Conservation (phyloP, 2,329 filamentous ascomycete genomes). For the Corinectria fuckeliana region DNA sequence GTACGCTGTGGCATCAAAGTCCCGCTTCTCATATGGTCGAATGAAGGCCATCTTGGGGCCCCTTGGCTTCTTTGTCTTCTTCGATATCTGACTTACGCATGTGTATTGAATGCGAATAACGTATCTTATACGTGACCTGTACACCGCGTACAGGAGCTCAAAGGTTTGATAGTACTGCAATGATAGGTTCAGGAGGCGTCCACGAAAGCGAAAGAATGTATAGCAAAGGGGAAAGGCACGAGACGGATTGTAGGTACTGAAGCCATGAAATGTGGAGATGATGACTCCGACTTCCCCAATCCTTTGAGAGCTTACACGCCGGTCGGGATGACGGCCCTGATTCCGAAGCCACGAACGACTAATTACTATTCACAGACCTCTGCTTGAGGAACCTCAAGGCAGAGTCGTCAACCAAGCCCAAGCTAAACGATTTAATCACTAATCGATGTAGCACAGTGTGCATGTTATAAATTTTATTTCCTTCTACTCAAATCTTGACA, state of each 20-base stretch:
- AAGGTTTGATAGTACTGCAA: not conserved
- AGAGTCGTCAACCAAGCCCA: not conserved
- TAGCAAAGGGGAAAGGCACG: too few species aligned
- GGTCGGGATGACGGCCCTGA: not conserved
- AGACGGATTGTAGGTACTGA: too few species aligned
- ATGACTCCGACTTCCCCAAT: not conserved
- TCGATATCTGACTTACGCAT: too few species aligned
- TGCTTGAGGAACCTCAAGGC: not conserved
- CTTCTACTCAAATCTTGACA: slow-evolving; percentile 23
- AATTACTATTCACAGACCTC: not conserved
- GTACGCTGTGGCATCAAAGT: slow-evolving; percentile 49
- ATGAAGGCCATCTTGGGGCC: slow-evolving; percentile 52
- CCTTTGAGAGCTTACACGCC: not conserved
- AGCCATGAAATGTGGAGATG: not conserved
- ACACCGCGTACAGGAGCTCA: too few species aligned
- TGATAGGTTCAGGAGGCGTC: not conserved
- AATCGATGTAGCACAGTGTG: not conserved
- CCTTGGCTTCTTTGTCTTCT: not conserved
- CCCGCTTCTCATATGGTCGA: slow-evolving; percentile 46
- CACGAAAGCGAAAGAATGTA: not conserved
- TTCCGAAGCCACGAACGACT: not conserved
- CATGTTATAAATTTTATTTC: not conserved
- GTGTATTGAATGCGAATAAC: too few species aligned
- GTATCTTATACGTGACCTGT: too few species aligned
- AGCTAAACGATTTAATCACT: too few species aligned